phyloP scores from a whole-genome alignment of 768 basidiomycete genomes.

The Russula lepida region DNA sequence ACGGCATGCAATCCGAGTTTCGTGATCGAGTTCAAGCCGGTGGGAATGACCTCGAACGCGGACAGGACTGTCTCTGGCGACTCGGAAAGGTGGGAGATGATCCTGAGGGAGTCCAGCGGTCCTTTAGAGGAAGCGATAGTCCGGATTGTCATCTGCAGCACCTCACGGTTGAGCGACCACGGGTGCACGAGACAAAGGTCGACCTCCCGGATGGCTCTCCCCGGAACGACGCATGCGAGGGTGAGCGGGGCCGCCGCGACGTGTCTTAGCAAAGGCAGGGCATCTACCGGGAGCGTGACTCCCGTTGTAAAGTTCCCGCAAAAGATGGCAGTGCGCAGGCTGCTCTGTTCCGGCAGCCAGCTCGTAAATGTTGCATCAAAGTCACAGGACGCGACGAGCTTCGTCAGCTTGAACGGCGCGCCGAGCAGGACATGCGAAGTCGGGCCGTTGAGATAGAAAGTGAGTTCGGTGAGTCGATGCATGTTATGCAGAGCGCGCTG shows the following conservation, averaged over 20 bases:
- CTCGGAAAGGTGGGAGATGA: constrained; percentile 22
- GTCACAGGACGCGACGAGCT: constrained; percentile 23
- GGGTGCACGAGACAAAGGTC: constrained; percentile 26
- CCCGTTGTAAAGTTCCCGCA: constrained; percentile 21
- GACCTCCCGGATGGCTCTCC: constrained; percentile 23
- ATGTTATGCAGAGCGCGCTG: constrained; percentile 22
- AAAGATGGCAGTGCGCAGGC: constrained; percentile 22
- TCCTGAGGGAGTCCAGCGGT: constrained; percentile 23
- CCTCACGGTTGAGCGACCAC: constrained; percentile 23
- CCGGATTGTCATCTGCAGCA: constrained; percentile 22
- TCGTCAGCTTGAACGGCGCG: constrained; percentile 24
- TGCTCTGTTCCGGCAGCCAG: constrained; percentile 23
- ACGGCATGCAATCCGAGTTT: constrained; percentile 24
- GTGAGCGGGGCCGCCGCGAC: constrained; percentile 25
- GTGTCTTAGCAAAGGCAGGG: constrained; percentile 22
- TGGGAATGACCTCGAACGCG: constrained; percentile 22
- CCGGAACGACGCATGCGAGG: constrained; percentile 24
- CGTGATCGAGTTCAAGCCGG: constrained; percentile 19
- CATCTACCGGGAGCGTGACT: constrained; percentile 14
- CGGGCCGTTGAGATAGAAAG: constrained; percentile 23
- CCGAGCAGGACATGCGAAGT: constrained; percentile 21
- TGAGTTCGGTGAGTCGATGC: constrained; percentile 24
- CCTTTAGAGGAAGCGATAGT: constrained; percentile 23
- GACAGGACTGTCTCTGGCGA: constrained; percentile 18
- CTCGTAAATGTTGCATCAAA: constrained; percentile 23